Evolutionary conservation across 177 flowering plant species (phyloP).

Genomic region (Telopea speciosissima): DNA sequence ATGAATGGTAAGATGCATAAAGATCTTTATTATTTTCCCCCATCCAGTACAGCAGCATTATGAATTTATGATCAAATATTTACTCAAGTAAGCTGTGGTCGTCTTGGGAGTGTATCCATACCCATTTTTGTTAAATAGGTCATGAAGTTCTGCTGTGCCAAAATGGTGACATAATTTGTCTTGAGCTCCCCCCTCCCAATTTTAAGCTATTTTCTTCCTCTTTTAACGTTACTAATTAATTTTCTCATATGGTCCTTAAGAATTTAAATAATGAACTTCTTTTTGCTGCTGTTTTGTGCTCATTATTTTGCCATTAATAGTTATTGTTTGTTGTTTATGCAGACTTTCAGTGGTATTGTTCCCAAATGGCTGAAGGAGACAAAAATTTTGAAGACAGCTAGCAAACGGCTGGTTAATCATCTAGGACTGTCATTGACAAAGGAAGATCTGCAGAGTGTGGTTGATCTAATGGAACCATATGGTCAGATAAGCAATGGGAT

Average conservation of each 20-base stretch:
- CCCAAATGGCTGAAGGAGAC: slow-evolving; percentile 71
- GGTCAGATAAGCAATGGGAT: slow-evolving; percentile 91
- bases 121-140: no score
- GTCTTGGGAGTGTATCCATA: no score
- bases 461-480: slow-evolving; percentile 95
- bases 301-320: not conserved
- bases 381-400: slow-evolving; percentile 39
- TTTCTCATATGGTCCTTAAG: not conserved
- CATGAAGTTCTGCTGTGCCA: not conserved
- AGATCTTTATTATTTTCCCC: no score
- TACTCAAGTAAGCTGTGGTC: no score
- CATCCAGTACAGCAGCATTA: no score
- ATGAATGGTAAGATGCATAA: no score
- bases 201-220: no score
- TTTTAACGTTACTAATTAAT: no score
- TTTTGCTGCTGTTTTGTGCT: not conserved
- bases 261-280: not conserved
- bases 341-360: slow-evolving; percentile 59
- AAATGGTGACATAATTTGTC: not conserved
- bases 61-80: no score
- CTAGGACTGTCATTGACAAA: slow-evolving; percentile 70
- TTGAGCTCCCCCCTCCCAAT: not conserved
- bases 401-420: slow-evolving; percentile 75
- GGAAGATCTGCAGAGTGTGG: slow-evolving; percentile 78
- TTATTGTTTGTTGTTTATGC: slow-evolving; percentile 9